Evolutionary conservation across 2,329 filamentous ascomycete species (phyloP).

Genomic region (Aspergillus melleus): DNA sequence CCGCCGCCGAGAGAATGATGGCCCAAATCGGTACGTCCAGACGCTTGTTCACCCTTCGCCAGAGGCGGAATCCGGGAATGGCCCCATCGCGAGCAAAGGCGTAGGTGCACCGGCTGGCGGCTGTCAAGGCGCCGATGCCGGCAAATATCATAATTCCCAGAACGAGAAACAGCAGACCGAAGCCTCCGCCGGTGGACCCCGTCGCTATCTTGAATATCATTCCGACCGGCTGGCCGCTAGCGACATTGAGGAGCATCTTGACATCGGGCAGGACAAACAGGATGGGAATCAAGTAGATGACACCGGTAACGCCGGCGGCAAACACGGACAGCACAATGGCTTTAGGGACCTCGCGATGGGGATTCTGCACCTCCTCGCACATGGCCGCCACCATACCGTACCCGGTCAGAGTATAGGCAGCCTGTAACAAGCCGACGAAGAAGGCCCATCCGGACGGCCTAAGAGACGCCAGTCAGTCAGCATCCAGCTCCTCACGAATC

Average conservation of each 20-base stretch:
- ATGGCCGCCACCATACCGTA: constrained; percentile 72
- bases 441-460: constrained; percentile 69
- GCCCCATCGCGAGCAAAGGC: constrained; percentile 75
- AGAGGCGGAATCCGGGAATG: constrained; percentile 68
- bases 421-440: constrained; percentile 69
- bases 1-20: constrained; percentile 64
- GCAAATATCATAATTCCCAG: constrained; percentile 76
- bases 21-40: constrained; percentile 71
- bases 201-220: constrained; percentile 74
- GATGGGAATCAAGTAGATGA: constrained; percentile 70
- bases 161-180: constrained; percentile 73
- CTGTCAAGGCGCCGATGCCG: constrained; percentile 72
- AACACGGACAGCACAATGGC: constrained; percentile 70
- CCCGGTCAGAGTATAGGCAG: constrained; percentile 51
- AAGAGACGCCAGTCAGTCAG: constrained; percentile 5
- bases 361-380: constrained; percentile 71
- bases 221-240: constrained; percentile 74
- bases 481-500: not conserved
- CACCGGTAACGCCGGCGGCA: constrained; percentile 64
- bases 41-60: constrained; percentile 63
- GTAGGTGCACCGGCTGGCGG: constrained; percentile 72
- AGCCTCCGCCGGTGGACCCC: constrained; percentile 70
- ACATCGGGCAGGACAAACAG: constrained; percentile 74
- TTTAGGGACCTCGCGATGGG: constrained; percentile 67
- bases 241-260: constrained; percentile 60